A percentile compares a stretch with the other conserved stretches of the same genome.
Conservation (phyloP, 2,329 filamentous ascomycete species). For the Epichloe typhina region DNA sequence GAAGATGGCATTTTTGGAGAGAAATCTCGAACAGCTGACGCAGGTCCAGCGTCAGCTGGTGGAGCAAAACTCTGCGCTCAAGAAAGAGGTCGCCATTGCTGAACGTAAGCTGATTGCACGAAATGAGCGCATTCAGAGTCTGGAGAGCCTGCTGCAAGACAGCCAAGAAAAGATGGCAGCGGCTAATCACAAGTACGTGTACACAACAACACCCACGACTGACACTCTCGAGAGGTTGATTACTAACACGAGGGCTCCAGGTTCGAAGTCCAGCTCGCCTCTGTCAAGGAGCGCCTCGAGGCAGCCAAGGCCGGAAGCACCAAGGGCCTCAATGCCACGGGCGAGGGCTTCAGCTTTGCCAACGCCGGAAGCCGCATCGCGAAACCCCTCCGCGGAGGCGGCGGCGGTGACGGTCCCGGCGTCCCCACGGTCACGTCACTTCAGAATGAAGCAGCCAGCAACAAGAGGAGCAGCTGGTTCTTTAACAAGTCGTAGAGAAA, state of each 20-base stretch:
- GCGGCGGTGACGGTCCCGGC: constrained; percentile 32
- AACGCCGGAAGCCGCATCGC: constrained; percentile 53
- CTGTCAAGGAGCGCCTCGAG: constrained; percentile 95
- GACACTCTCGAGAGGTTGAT: neutral
- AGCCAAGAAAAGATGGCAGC: constrained; percentile 97
- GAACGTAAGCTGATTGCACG: constrained; percentile 93
- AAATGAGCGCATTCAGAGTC: constrained; percentile 90
- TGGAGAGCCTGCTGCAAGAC: constrained; percentile 86
- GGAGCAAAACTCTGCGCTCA: constrained; percentile 90
- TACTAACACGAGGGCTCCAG: constrained; percentile 31
- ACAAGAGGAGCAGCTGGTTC: constrained; percentile 64
- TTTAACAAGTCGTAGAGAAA: constrained; percentile 45
- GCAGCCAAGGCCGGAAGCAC: constrained; percentile 87
- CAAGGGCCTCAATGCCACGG: constrained; percentile 58
- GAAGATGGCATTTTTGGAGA: constrained; percentile 99
- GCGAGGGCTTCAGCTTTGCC: constrained; percentile 59
- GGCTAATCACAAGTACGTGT: constrained; percentile 84
- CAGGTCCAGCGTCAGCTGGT: constrained; percentile 95
- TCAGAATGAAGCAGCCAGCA: constrained; percentile 38
- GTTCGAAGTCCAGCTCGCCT: constrained; percentile 92
- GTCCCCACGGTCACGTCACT: constrained; percentile 45
- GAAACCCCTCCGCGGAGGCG: constrained; percentile 54
- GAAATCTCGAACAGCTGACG: constrained; percentile 94
- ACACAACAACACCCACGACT: neutral
- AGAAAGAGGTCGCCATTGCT: constrained; percentile 98